A percentile compares a stretch with the other conserved stretches of the same genome.
Evolutionary conservation across 352 stramenopile genomes (phyloP).

Genomic region (Peronospora tabacina): DNA sequence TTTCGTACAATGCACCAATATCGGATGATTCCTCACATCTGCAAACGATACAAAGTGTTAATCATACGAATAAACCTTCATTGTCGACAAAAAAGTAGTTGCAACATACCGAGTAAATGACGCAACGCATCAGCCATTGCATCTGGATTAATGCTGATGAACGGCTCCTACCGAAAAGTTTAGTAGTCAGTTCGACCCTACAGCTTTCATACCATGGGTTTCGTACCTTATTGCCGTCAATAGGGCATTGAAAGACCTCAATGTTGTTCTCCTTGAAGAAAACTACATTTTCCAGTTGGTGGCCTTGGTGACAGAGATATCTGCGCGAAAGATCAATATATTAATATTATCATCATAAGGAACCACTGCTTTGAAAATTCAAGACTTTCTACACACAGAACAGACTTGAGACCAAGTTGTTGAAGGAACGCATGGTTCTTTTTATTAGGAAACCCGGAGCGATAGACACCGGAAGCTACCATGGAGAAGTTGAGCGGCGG

Average conservation of each 20-base stretch:
- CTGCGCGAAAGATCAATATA: constrained; percentile 19
- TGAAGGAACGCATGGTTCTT: constrained; percentile 86
- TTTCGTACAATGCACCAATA: constrained; percentile 86
- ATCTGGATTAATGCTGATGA: constrained; percentile 83
- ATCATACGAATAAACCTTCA: too few relatives aligned
- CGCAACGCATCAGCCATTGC: constrained; percentile 70
- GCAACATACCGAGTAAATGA: constrained; percentile 54
- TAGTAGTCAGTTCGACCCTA: neutral
- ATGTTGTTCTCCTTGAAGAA: constrained; percentile 84
- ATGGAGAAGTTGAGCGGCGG: constrained; percentile 88
- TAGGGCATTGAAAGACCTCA: constrained; percentile 74
- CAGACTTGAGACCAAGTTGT: constrained; percentile 77
- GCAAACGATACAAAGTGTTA: neutral
- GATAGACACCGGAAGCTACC: constrained; percentile 83
- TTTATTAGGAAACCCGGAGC: constrained; percentile 79
- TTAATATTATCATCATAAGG: neutral
- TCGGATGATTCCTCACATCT: constrained; percentile 83
- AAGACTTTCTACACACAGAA: constrained; percentile 51
- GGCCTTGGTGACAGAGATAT: constrained; percentile 78
- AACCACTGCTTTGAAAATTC: neutral
- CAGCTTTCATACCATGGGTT: neutral
- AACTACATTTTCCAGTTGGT: constrained; percentile 68
- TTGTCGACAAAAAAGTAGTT: neutral
- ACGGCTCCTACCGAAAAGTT: constrained; percentile 52
- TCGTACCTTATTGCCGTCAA: constrained; percentile 78